Evolutionary conservation across 306 rosid genomes (phyloP).

Genomic region (Ammopiptanthus mongolicus): DNA sequence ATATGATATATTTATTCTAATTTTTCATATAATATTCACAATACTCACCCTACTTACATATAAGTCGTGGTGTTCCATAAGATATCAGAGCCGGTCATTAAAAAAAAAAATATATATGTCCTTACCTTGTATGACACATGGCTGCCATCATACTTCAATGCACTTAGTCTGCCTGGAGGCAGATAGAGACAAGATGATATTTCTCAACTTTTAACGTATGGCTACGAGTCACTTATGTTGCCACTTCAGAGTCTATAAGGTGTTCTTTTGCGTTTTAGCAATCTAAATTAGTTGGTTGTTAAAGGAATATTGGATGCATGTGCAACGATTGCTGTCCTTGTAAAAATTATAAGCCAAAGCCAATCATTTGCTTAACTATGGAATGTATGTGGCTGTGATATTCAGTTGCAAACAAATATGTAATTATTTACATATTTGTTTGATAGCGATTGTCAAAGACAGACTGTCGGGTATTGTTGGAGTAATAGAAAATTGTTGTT

Average conservation of each 20-base stretch:
- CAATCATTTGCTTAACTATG: slow-evolving; percentile 45
- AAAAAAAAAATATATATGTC: no score
- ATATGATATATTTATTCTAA: no score
- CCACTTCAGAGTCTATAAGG: slow-evolving; percentile 19
- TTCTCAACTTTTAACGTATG: slow-evolving; percentile 48
- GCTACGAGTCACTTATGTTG: slow-evolving; percentile 28
- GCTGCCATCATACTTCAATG: slow-evolving; percentile 22
- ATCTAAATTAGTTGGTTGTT: slow-evolving; percentile 36
- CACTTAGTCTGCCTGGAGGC: slow-evolving; percentile 20
- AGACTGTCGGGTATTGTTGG: no score
- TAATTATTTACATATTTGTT: slow-evolving; percentile 8
- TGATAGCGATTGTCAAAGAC: slow-evolving; percentile 10
- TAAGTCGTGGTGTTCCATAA: no score
- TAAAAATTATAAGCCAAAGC: slow-evolving; percentile 34
- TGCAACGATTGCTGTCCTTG: slow-evolving; percentile 66
- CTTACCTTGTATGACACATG: slow-evolving; percentile 50
- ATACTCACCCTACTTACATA: no score
- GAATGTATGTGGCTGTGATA: slow-evolving; percentile 46
- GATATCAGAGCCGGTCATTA: no score
- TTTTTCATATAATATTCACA: no score
- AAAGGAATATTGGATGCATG: slow-evolving; percentile 73
- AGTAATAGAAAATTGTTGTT: no score
- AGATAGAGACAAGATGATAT: slow-evolving; percentile 33
- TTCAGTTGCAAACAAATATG: slow-evolving; percentile 14
- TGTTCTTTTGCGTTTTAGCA: slow-evolving; percentile 1